Evolutionary conservation across 2,329 filamentous ascomycete genomes (phyloP).

Genomic region (Pseudogymnoascus sp.): DNA sequence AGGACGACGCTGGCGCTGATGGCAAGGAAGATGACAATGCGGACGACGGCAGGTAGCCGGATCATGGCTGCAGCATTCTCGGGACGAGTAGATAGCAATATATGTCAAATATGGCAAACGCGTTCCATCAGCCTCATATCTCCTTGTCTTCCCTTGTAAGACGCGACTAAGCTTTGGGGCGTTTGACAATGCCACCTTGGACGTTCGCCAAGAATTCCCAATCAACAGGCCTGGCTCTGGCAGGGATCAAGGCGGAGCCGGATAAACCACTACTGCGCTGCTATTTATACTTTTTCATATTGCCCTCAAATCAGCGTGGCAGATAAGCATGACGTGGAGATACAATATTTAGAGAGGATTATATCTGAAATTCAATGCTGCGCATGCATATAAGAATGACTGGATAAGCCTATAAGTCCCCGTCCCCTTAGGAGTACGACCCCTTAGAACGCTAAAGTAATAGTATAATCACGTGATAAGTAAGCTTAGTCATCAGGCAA

Average conservation of each 20-base stretch:
- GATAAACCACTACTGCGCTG: neutral
- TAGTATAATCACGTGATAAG: neutral
- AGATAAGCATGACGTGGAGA: neutral
- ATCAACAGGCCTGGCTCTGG: neutral
- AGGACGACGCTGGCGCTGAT: neutral
- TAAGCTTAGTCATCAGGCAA: neutral
- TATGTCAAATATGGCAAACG: neutral
- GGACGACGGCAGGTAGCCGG: neutral
- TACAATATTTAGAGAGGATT: neutral
- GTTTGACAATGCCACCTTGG: conserved; percentile 12
- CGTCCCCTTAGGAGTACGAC: neutral
- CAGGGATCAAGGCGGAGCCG: neutral
- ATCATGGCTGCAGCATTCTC: neutral
- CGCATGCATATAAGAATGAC: neutral
- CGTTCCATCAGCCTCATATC: neutral
- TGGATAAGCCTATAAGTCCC: no score
- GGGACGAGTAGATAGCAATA: neutral
- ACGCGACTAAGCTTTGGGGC: conserved; percentile 11
- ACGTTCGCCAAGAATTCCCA: conserved; percentile 8
- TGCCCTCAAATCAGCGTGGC: neutral
- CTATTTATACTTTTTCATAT: neutral
- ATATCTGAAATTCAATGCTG: neutral
- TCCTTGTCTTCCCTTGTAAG: neutral
- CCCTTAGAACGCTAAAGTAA: neutral
- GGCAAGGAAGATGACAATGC: neutral